phyloP scores from a whole-genome alignment of 139 green algal species.

The Tetraselmis chui region DNA sequence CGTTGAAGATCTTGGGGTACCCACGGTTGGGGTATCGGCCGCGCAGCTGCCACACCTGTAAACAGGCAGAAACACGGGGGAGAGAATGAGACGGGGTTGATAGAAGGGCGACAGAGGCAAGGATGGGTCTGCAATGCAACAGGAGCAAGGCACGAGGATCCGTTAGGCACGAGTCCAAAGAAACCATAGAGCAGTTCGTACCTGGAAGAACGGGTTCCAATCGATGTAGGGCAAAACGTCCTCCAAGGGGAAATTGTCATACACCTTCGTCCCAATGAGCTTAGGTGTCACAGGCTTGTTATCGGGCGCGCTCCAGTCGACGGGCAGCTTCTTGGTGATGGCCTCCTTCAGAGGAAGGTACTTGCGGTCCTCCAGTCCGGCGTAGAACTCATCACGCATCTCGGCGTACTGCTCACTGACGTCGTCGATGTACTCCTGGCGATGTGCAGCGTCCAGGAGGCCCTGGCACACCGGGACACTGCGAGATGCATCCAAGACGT shows the following conservation, averaged over 20 bases:
- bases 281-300: conserved; percentile 72
- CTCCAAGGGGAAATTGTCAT: conserved; percentile 77
- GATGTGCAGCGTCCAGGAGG: conserved; percentile 64
- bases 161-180: too few species aligned
- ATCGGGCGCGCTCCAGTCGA: conserved; percentile 78
- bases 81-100: too few species aligned
- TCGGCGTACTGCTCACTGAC: conserved; percentile 88
- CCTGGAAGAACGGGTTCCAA: conserved; percentile 99
- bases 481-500: conserved; percentile 93
- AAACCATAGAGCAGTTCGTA: too few species aligned
- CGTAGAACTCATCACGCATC: conserved; percentile 94
- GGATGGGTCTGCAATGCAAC: too few species aligned
- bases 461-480: conserved; percentile 84
- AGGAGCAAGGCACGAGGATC: too few species aligned
- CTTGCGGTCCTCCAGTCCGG: conserved; percentile 89
- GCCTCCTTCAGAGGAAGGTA: conserved; percentile 59
- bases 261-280: conserved; percentile 66
- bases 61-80: neutral
- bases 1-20: conserved; percentile 99
- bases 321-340: conserved; percentile 25
- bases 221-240: conserved; percentile 93
- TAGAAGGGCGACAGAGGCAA: too few species aligned
- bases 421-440: conserved; percentile 68
- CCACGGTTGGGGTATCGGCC: conserved; percentile 96
- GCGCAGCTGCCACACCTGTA: conserved; percentile 93